Percentiles rank a stretch among this genome's conserved stretches.
Evolutionary conservation across 2,329 filamentous ascomycete species (phyloP).

Genomic region (Botryosphaeria dothidea): DNA sequence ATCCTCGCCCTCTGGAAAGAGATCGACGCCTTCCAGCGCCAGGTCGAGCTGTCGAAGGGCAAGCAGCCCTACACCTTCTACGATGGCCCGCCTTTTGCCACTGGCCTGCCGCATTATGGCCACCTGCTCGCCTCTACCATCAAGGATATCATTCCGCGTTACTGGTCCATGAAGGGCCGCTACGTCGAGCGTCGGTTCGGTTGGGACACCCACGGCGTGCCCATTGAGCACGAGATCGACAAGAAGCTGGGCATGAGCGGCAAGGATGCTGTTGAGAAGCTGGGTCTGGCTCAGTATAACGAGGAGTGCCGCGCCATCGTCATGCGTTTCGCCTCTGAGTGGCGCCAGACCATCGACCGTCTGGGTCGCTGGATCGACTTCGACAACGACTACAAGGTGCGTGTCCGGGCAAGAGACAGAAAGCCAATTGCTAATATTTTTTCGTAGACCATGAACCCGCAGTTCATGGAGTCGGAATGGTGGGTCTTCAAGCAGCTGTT

Average conservation of each 20-base stretch:
- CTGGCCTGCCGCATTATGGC: slow-evolving; percentile 66
- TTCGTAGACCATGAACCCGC: slow-evolving; percentile 83
- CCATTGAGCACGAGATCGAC: slow-evolving; percentile 96
- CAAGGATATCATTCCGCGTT: slow-evolving; percentile 94
- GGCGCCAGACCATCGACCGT: slow-evolving; percentile 83
- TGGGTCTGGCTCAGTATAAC: slow-evolving; percentile 89
- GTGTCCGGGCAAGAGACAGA: not conserved
- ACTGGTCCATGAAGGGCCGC: slow-evolving; percentile 96
- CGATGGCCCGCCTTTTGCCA: slow-evolving; percentile 62
- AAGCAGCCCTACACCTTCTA: slow-evolving; percentile 91
- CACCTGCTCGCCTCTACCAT: slow-evolving; percentile 90
- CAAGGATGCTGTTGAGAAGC: slow-evolving; percentile 79
- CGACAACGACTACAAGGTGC: slow-evolving; percentile 91
- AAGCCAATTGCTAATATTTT: not conserved
- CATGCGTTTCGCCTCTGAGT: slow-evolving; percentile 85
- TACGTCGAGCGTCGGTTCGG: slow-evolving; percentile 91
- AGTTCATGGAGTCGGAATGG: slow-evolving; percentile 95
- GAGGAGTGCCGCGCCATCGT: slow-evolving; percentile 89
- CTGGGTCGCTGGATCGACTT: slow-evolving; percentile 97
- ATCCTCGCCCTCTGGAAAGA: slow-evolving; percentile 86
- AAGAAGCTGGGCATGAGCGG: slow-evolving; percentile 91
- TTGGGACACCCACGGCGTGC: slow-evolving; percentile 93
- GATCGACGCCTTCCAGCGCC: slow-evolving; percentile 85
- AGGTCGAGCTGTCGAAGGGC: slow-evolving; percentile 82
- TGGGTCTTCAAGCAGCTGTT: slow-evolving; percentile 95